Evolutionary conservation across 768 basidiomycete genomes (phyloP), one percentile per base, ranked within the genome.

Genomic region (Trametes cinnabarina): DNA sequence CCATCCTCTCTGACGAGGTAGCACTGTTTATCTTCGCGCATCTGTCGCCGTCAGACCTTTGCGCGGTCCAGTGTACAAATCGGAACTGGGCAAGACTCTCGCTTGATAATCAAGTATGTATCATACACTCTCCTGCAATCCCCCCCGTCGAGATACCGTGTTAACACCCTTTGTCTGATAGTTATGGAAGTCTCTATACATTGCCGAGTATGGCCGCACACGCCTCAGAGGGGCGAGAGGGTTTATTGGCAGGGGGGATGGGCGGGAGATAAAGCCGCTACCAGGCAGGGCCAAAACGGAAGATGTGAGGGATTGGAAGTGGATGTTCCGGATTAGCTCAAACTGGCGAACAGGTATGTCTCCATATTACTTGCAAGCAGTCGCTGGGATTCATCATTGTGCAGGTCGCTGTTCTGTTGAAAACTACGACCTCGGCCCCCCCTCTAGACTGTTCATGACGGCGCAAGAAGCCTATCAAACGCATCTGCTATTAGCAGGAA

Each of bases 301-400:
- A 34, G 68, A 74, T 28, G 57, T 72, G 44, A 82, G 78, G 67
- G 84, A 90, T 66, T 92, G 90, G 90, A 91, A 89, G 71, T 88
- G 83, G 82, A 90, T 92, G 89, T 92, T 90, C 70, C 80, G 88
- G 54, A 87, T 91, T 61, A 90, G 87, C 64, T 84, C 84, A 15
- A 92, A 92, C 63, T 92, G 90, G 90, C 81, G 80, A 69, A 87
- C 74, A 72, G 90, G 90, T 91, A 65, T 63, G 78, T 68, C 43
- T 51, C 43, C 41, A 37, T 64, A 54, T 66, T 35, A 15, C 19
- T 57, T 32, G 32, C 4, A 0, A n/a, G n/a, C n/a, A n/a, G n/a
- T n/a, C n/a, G n/a, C n/a, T n/a, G n/a, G n/a, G n/a, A n/a, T n/a
- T n/a, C 32, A 20, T 30, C 20, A 11, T 30, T 5, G 11, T 39